Evolutionary conservation across 2,329 filamentous ascomycete genomes (phyloP).

Genomic region (Botrytis fabae): DNA sequence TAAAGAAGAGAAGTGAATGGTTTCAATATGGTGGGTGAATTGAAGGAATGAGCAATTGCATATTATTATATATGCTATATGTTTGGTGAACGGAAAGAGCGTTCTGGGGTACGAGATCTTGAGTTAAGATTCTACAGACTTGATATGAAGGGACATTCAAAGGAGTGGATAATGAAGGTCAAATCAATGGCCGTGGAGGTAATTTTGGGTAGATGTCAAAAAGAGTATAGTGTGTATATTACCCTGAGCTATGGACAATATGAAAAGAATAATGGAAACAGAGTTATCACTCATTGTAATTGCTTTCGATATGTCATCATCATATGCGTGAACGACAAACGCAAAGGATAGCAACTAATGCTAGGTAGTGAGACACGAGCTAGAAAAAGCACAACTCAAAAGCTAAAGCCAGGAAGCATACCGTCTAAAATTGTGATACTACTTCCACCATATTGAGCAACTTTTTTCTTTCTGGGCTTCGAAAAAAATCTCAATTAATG

Average conservation of each 20-base stretch:
- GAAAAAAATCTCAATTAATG: neutral
- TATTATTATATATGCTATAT: neutral
- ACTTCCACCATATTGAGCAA: accelerated
- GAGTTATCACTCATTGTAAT: neutral
- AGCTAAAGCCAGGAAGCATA: neutral
- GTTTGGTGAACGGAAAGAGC: neutral
- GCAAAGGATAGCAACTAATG: too few relatives aligned
- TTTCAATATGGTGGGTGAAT: neutral
- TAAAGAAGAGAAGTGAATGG: neutral
- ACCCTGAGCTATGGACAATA: neutral
- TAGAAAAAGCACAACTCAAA: neutral
- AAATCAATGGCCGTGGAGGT: neutral
- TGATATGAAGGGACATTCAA: neutral
- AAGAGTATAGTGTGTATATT: conserved; percentile 7
- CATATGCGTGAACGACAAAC: neutral
- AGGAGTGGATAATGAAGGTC: neutral
- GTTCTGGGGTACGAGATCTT: neutral
- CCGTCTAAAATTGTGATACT: neutral
- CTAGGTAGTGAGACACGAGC: neutral
- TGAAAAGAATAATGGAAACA: neutral
- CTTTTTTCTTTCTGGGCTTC: accelerated
- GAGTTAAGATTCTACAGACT: neutral
- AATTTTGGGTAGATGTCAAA: neutral
- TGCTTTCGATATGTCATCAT: neutral
- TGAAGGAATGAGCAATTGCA: neutral